Percentiles rank a stretch among this genome's conserved stretches.
Conservation (phyloP, 2,329 filamentous ascomycete genomes). For the Thermothelomyces thermophilus region DNA sequence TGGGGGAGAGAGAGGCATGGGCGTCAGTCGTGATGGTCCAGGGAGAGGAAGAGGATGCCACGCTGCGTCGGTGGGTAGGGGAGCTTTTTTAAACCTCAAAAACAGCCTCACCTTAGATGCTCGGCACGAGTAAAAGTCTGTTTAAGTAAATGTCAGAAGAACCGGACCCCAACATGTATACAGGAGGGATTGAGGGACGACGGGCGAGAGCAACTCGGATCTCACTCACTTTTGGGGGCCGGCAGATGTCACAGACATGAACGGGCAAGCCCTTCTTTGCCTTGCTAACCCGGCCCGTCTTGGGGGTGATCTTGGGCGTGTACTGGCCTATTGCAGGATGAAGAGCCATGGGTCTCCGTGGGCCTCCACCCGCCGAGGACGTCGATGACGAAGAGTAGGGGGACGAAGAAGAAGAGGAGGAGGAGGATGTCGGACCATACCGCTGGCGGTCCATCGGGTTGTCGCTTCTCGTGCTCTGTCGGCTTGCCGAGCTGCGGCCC, state of each 20-base stretch:
- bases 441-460: slow-evolving; percentile 44
- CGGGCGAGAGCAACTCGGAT: slow-evolving; percentile 4
- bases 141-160: slow-evolving; percentile 21
- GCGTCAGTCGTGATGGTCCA: not conserved
- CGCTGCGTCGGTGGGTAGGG: not conserved
- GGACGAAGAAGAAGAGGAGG: slow-evolving; percentile 32
- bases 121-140: slow-evolving; percentile 58
- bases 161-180: not conserved
- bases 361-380: slow-evolving; percentile 29
- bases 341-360: slow-evolving; percentile 38
- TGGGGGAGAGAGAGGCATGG: slow-evolving; percentile 25
- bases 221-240: slow-evolving; percentile 43
- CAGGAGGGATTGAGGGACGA: not conserved
- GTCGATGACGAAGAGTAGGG: too few relatives aligned
- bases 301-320: slow-evolving; percentile 47
- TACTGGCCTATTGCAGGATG: slow-evolving; percentile 30
- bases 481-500: slow-evolving; percentile 30
- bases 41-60: not conserved
- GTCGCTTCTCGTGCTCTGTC: slow-evolving; percentile 41
- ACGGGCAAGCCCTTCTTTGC: slow-evolving; percentile 55
- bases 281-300: slow-evolving; percentile 50
- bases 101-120: slow-evolving; percentile 46
- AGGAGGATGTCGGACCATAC: slow-evolving; percentile 30
- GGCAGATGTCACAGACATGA: slow-evolving; percentile 47
- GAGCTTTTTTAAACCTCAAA: not conserved